A percentile compares a stretch with the other conserved stretches of the same genome.
Evolutionary conservation across 176 grass and related monocot species (phyloP).

Genomic region (Hordeum marinum): DNA sequence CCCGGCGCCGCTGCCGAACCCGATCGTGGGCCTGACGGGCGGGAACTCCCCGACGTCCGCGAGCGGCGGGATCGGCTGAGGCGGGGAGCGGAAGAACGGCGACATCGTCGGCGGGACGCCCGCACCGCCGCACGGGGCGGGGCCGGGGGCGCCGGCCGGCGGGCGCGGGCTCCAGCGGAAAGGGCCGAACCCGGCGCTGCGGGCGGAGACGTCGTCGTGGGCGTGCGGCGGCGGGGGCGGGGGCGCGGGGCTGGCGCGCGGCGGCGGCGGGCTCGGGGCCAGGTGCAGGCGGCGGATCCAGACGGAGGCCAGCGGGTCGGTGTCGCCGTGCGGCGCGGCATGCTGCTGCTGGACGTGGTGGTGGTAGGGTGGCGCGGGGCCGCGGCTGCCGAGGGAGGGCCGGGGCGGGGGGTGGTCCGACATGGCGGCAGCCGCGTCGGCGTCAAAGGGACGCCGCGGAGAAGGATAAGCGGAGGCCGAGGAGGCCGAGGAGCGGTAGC

Average conservation of each 20-base stretch:
- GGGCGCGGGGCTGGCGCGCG: background rate
- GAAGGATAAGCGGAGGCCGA: background rate
- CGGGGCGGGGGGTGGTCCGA: slow-evolving; percentile 28
- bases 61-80: background rate
- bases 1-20: background rate
- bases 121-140: background rate
- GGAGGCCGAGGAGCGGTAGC: background rate
- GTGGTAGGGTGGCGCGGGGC: too few species aligned
- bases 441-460: background rate
- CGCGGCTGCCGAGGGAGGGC: too few species aligned
- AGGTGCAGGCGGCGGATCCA: slow-evolving; percentile 64
- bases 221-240: background rate
- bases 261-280: background rate
- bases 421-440: slow-evolving; percentile 6
- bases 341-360: slow-evolving; percentile 6
- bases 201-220: slow-evolving; percentile 27
- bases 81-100: slow-evolving; percentile 45
- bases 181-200: slow-evolving; percentile 23
- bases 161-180: slow-evolving; percentile 4
- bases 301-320: slow-evolving; percentile 44
- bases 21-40: slow-evolving; percentile 9
- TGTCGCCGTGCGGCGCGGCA: background rate
- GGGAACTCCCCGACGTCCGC: background rate
- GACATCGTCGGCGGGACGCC: slow-evolving; percentile 17
- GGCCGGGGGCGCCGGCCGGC: background rate